These are phyloP conservation scores for Gastrolobium villosum DNA, from an alignment of 306 rosid genomes.

Conservation along the genomic window DNA sequence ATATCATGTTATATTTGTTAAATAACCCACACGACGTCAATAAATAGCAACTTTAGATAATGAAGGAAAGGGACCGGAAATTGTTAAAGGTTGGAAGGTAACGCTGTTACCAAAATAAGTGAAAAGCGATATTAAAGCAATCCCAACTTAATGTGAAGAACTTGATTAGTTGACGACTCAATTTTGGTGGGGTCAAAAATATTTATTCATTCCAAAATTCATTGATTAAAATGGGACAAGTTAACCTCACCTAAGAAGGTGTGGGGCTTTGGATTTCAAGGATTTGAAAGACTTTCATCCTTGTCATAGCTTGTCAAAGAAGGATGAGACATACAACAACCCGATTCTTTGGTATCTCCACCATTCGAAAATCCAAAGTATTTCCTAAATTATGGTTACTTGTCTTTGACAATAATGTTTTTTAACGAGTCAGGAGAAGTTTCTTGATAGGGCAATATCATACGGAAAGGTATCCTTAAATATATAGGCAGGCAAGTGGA, in stretches of 20 bases:
- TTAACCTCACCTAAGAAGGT: neutral
- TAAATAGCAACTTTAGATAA: too few species aligned
- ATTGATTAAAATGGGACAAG: slow-evolving; percentile 25
- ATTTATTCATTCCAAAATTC: slow-evolving; percentile 14
- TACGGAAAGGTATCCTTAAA: slow-evolving; percentile 10
- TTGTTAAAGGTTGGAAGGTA: slow-evolving; percentile 13
- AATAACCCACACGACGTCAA: too few species aligned
- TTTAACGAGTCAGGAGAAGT: slow-evolving; percentile 22
- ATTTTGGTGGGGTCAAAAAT: slow-evolving; percentile 39
- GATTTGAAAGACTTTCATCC: slow-evolving; percentile 26
- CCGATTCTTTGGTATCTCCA: slow-evolving; percentile 25
- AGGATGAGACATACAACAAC: slow-evolving; percentile 28
- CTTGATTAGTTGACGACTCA: slow-evolving; percentile 24
- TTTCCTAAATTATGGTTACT: slow-evolving; percentile 14
- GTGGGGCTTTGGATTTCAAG: neutral
- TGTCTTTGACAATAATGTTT: neutral
- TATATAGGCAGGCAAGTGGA: neutral
- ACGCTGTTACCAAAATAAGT: neutral
- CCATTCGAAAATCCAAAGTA: slow-evolving; percentile 19
- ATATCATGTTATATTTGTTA: too few species aligned
- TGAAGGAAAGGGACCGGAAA: neutral
- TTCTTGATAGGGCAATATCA: neutral
- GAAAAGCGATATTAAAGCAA: neutral
- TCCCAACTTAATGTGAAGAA: neutral
- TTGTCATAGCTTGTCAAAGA: slow-evolving; percentile 36